Conservation (phyloP, 371 early-diverging fungal species). For the Mortierella sp. region DNA sequence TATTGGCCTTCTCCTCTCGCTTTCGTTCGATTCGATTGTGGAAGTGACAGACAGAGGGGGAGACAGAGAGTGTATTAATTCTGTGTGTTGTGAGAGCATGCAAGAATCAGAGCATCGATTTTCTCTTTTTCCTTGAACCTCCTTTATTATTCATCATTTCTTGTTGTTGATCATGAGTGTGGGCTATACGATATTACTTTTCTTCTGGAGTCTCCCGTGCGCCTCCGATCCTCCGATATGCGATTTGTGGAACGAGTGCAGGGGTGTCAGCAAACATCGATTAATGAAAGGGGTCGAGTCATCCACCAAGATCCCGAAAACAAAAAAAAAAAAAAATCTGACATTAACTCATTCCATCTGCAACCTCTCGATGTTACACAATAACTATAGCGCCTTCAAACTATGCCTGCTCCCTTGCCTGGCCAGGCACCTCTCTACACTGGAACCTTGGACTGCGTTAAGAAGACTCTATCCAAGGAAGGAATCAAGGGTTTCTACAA, state of each 20-base stretch:
- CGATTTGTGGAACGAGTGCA: neutral
- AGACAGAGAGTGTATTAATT: neutral
- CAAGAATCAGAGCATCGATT: slow-evolving; percentile 3
- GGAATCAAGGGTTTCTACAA: slow-evolving; percentile 84
- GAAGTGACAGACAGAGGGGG: no score
- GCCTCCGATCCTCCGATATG: neutral
- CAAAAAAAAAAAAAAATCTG: neutral
- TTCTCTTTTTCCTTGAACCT: neutral
- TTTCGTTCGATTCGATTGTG: neutral
- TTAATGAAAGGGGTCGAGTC: neutral
- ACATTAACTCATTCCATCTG: neutral
- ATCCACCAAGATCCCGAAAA: neutral
- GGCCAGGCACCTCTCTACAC: slow-evolving; percentile 69
- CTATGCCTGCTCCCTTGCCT: slow-evolving; percentile 76
- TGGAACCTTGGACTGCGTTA: slow-evolving; percentile 83
- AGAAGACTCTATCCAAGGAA: slow-evolving; percentile 77
- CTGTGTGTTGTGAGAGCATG: neutral
- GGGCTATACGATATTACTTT: neutral
- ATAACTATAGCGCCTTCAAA: slow-evolving; percentile 79
- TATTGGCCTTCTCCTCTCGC: neutral
- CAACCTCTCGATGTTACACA: neutral
- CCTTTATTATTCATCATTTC: slow-evolving; percentile 11
- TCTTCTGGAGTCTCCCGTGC: slow-evolving; percentile 2
- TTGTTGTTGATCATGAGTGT: neutral
- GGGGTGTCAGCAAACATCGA: neutral